Evolutionary conservation across 306 rosid species (phyloP).

Genomic region (Lablab purpureus): DNA sequence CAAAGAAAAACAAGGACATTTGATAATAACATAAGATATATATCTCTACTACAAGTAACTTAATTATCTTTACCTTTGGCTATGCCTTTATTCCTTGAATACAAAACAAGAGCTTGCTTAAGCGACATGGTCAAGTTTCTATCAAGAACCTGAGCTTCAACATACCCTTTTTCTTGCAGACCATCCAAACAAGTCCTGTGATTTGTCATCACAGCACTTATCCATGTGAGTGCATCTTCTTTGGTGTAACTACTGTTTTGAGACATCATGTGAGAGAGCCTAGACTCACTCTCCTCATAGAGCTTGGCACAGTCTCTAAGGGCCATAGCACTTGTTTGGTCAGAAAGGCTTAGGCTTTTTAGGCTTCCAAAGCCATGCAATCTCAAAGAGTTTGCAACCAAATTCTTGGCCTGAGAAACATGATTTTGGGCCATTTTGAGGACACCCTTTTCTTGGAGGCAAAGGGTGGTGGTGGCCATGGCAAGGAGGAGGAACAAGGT

Average conservation of each 20-base stretch:
- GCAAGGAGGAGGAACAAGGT: slow-evolving; percentile 43
- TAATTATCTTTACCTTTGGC: slow-evolving; percentile 33
- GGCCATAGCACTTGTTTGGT: slow-evolving; percentile 29
- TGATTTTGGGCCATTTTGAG: slow-evolving; percentile 52
- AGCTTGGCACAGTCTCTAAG: slow-evolving; percentile 65
- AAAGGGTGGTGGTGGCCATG: slow-evolving; percentile 32
- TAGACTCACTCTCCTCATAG: slow-evolving; percentile 63
- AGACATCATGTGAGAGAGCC: slow-evolving; percentile 50
- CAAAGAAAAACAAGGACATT: slow-evolving; percentile 4
- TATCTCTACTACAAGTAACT: background rate
- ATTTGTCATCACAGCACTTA: slow-evolving; percentile 62
- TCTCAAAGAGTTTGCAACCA: slow-evolving; percentile 41
- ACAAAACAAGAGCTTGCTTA: slow-evolving; percentile 56
- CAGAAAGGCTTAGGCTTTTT: too few species aligned
- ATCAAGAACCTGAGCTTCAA: slow-evolving; percentile 30
- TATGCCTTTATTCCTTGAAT: slow-evolving; percentile 37
- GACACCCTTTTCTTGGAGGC: slow-evolving; percentile 46
- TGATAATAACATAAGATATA: background rate
- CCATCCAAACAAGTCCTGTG: slow-evolving; percentile 67
- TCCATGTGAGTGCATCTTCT: slow-evolving; percentile 63
- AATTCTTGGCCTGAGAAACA: slow-evolving; percentile 48
- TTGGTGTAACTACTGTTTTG: slow-evolving; percentile 22
- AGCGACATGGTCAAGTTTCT: slow-evolving; percentile 56
- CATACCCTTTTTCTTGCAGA: slow-evolving; percentile 54
- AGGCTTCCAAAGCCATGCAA: slow-evolving; percentile 16